Percentiles rank a stretch among this genome's conserved stretches.
Conservation (phyloP, 2,329 filamentous ascomycete species). For the Capronia americana region DNA sequence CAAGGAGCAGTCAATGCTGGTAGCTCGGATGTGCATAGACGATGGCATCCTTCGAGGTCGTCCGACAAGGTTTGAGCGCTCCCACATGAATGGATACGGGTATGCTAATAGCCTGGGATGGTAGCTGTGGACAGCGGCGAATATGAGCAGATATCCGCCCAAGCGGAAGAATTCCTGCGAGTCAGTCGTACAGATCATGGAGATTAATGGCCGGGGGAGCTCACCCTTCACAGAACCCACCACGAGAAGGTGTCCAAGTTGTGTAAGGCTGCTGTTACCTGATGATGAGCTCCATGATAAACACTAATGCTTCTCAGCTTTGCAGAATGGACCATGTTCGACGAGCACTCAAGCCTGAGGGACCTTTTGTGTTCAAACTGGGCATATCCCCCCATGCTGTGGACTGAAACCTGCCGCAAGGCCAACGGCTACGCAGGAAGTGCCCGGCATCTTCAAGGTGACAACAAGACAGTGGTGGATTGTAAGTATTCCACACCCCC, state of each 20-base stretch:
- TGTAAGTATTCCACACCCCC: constrained; percentile 13
- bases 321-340: constrained; percentile 15
- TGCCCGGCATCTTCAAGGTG: constrained; percentile 8
- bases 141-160: constrained; percentile 7
- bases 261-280: constrained; percentile 18
- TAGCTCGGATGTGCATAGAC: neutral
- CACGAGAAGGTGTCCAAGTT: constrained; percentile 22
- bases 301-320: constrained; percentile 20
- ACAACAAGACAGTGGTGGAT: constrained; percentile 19
- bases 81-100: neutral
- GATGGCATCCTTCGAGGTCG: constrained; percentile 8
- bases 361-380: constrained; percentile 19
- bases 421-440: constrained; percentile 30
- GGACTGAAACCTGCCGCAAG: constrained; percentile 22
- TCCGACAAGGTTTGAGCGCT: constrained; percentile 18
- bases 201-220: neutral
- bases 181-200: neutral
- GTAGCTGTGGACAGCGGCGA: neutral
- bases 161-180: constrained; percentile 14
- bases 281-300: neutral
- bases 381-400: constrained; percentile 28
- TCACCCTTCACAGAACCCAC: constrained; percentile 14
- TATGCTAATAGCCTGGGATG: neutral
- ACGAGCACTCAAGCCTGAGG: neutral
- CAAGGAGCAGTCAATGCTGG: too few relatives aligned